These are phyloP conservation scores for Suillus plorans DNA, from an alignment of 768 basidiomycete genomes.

Conservation along the genomic window DNA sequence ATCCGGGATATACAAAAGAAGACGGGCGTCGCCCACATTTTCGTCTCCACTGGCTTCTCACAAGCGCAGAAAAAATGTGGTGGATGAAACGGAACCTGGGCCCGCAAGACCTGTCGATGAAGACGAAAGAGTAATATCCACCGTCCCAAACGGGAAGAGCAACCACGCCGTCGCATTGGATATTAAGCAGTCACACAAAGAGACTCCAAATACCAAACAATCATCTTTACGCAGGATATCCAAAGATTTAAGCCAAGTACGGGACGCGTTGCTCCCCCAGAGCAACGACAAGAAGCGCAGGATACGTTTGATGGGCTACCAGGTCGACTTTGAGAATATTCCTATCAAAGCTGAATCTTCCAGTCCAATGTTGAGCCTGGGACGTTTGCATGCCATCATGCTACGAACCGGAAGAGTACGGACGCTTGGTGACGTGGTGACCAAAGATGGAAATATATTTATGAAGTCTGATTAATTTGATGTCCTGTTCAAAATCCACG, in stretches of 20 bases:
- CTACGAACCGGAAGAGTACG: conserved; percentile 31
- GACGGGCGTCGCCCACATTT: conserved; percentile 8
- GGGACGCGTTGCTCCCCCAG: background rate
- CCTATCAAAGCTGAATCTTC: conserved; percentile 7
- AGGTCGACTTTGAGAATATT: conserved; percentile 17
- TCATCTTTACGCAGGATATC: background rate
- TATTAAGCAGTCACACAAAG: background rate
- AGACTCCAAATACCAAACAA: background rate
- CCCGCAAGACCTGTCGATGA: background rate
- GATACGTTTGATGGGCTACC: conserved; percentile 22
- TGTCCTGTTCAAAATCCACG: no score
- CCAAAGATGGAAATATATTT: conserved; percentile 24
- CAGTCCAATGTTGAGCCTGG: conserved; percentile 13
- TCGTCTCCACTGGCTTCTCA: conserved; percentile 9
- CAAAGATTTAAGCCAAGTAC: background rate
- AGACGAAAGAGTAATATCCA: background rate
- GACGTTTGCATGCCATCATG: conserved; percentile 10
- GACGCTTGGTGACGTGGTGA: conserved; percentile 16
- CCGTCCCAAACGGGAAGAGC: background rate
- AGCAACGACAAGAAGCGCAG: background rate
- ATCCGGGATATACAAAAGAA: background rate
- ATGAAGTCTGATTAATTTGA: conserved; percentile 9
- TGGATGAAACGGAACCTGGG: background rate
- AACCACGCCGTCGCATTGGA: no score
- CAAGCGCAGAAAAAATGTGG: conserved; percentile 16